Evolutionary conservation across 441 rosid species (phyloP).

Genomic region (Mallotus repandus): DNA sequence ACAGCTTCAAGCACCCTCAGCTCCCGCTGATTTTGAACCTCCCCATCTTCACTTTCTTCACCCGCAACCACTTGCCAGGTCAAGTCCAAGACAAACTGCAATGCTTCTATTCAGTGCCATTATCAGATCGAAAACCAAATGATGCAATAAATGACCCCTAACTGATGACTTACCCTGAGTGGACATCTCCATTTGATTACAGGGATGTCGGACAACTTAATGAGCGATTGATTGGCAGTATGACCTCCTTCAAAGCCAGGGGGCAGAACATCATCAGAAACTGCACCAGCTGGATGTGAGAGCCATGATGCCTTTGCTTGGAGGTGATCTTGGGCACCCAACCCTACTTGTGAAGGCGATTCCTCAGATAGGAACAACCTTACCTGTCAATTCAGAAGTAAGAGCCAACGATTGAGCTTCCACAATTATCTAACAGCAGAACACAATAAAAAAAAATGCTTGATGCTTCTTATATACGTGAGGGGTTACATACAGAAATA

Average conservation of each 20-base stretch:
- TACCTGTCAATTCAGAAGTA: slow-evolving; percentile 48
- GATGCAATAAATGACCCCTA: not conserved
- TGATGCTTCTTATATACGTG: not conserved
- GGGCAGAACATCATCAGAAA: slow-evolving; percentile 66
- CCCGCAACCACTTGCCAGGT: slow-evolving; percentile 56
- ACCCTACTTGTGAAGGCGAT: slow-evolving; percentile 84
- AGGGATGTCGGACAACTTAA: slow-evolving; percentile 66
- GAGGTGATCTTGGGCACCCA: slow-evolving; percentile 84
- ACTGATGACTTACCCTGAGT: slow-evolving; percentile 49
- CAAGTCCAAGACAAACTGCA: slow-evolving; percentile 45
- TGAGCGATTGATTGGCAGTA: slow-evolving; percentile 46
- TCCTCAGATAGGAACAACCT: slow-evolving; percentile 84
- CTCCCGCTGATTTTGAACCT: slow-evolving; percentile 48
- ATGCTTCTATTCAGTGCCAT: slow-evolving; percentile 27
- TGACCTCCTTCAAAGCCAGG: slow-evolving; percentile 90
- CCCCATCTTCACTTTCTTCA: slow-evolving; percentile 57
- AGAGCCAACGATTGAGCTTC: slow-evolving; percentile 5
- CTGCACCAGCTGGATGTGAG: slow-evolving; percentile 47
- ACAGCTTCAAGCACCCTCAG: slow-evolving; percentile 56
- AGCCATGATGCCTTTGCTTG: slow-evolving; percentile 73
- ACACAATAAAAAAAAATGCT: not conserved
- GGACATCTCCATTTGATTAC: slow-evolving; percentile 73
- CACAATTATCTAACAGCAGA: slow-evolving; percentile 3
- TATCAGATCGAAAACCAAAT: slow-evolving; percentile 13
- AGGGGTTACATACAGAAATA: not conserved